Percentiles rank a stretch among this genome's conserved stretches.
Evolutionary conservation across 2,329 filamentous ascomycete species (phyloP).

Genomic region (Nemania sp.): DNA sequence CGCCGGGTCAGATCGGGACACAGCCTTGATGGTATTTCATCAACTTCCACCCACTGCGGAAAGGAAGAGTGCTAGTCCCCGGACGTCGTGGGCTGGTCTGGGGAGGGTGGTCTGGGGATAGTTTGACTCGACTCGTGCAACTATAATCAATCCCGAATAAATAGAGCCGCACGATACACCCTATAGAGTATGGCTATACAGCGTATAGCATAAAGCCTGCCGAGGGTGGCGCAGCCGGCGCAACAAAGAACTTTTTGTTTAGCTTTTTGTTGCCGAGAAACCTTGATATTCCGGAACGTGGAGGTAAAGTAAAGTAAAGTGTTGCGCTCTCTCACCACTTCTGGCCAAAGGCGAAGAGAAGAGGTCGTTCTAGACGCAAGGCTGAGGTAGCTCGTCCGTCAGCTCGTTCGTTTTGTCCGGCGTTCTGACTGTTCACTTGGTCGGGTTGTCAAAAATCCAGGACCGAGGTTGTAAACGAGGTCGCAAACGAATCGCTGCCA

Average conservation of each 20-base stretch:
- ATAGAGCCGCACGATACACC: no score
- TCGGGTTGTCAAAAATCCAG: conserved; percentile 10
- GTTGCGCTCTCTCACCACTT: no score
- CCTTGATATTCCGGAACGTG: no score
- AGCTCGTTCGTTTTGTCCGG: conserved; percentile 2
- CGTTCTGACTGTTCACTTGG: conserved; percentile 2
- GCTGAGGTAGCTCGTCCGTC: no score
- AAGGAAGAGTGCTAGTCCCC: no score
- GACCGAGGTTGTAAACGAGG: not conserved
- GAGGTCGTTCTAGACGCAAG: not conserved
- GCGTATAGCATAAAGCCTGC: no score
- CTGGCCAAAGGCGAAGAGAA: not conserved
- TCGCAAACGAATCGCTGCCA: conserved; percentile 17
- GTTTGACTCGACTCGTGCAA: not conserved
- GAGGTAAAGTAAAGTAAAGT: no score
- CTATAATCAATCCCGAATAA: not conserved
- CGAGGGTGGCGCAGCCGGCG: no score
- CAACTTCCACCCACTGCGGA: not conserved
- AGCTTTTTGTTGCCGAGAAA: no score
- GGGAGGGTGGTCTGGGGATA: not conserved
- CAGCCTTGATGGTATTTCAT: conserved; percentile 2
- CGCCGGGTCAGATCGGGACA: conserved; percentile 8
- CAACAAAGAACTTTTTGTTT: no score
- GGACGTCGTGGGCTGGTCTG: no score
- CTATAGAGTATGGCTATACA: no score